Evolutionary conservation across 768 basidiomycete genomes (phyloP), one percentile per base, ranked within the genome.

Genomic region (Tylopilus felleus): DNA sequence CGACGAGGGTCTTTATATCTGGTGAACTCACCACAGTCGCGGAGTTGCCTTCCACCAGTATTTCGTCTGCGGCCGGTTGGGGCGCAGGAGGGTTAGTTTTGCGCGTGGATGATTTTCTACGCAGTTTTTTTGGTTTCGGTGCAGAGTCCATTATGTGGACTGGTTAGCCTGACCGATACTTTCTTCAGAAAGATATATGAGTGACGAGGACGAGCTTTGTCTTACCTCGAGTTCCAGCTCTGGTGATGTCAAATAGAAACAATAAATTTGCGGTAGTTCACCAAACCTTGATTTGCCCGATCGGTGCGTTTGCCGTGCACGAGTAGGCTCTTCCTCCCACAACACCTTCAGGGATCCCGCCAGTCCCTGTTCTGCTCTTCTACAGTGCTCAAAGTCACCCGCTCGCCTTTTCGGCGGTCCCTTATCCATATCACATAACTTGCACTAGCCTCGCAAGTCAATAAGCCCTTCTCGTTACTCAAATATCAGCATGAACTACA

Each of bases 71-170:
- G 22, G 42, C 42, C 5, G 35, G 40, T 23, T 47, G 57, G 12
- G 53, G n/a, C 23, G 47, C 38, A n/a, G 54, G 36, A 14, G 29
- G 5, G 7, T 53, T 58, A 7, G 47, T 51, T 55, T 62, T 70
- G 27, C 65, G 66, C 23, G 47, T 23, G 41, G 70, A 65, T n/a
- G 80, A 74, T 70, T 85, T 88, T 52, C 73, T 71, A 48, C 77
- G 77, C 43, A 64, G 55, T 66, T 81, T 83, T 74, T 81, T 85
- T 10, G 79, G 64, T 61, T 77, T 80, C 59, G 72, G 71, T 25
- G 73, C 59, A 29, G 78, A 71, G 14, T 80, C 68, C 78, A 80
- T 80, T 19, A 40, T 45, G 43, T 31, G 31, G 27, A 48, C 49
- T 13, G 8, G 35, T 41, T 25, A 6, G 5, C 33, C 49, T 47